Evolutionary conservation across 2,329 filamentous ascomycete species (phyloP).

Genomic region (Fusarium citri): DNA sequence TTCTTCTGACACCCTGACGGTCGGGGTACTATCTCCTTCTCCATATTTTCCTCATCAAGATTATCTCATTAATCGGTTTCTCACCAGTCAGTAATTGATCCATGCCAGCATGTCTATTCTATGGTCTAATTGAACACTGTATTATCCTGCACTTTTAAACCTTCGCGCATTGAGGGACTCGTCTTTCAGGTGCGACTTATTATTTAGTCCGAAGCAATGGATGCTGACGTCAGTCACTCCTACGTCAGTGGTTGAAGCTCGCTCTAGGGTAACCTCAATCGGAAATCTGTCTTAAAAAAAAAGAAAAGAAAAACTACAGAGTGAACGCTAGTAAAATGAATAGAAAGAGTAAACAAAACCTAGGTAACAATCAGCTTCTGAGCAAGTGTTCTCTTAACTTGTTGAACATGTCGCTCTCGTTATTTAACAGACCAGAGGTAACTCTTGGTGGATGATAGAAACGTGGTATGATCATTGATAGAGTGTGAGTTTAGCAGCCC

Average conservation of each 20-base stretch:
- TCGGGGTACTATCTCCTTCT: slow-evolving; percentile 21
- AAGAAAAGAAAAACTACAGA: not conserved
- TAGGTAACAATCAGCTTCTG: not conserved
- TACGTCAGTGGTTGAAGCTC: slow-evolving; percentile 20
- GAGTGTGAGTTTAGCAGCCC: not conserved
- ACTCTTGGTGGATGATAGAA: not conserved
- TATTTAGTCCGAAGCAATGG: not conserved
- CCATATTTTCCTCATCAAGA: slow-evolving; percentile 26
- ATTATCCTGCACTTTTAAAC: not conserved
- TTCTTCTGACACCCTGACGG: too few species aligned
- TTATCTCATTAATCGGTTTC: not conserved
- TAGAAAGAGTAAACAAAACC: too few species aligned
- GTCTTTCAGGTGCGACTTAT: not conserved
- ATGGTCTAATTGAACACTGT: not conserved
- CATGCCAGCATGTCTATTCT: not conserved
- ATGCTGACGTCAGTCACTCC: slow-evolving; percentile 33
- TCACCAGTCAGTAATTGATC: not conserved
- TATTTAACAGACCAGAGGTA: not conserved
- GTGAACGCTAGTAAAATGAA: not conserved
- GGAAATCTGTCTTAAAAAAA: not conserved
- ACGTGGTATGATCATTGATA: not conserved
- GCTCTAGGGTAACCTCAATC: slow-evolving; percentile 3
- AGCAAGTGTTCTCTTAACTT: not conserved
- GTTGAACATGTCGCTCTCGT: not conserved
- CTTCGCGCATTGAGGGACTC: not conserved